Evolutionary conservation across 495 filamentous ascomycete genomes (phyloP).

Genomic region (Pyronema domesticum): DNA sequence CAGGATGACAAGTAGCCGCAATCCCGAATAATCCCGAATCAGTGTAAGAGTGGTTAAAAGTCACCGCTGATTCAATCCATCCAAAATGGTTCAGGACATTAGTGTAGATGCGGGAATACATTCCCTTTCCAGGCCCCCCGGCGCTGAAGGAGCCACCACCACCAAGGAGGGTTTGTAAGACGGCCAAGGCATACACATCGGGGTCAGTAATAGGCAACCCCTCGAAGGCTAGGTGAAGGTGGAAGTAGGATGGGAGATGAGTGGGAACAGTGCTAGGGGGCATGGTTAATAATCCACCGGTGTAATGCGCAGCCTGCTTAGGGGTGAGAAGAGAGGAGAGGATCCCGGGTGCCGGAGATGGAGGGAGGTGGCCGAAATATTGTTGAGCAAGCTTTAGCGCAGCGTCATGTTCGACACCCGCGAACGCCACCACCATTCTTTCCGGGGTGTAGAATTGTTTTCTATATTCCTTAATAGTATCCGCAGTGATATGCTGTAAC

Average conservation of each 20-base stretch:
- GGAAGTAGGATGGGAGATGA: slow-evolving; percentile 61
- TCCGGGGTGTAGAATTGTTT: slow-evolving; percentile 74
- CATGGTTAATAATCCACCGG: slow-evolving; percentile 76
- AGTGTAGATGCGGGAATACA: slow-evolving; percentile 94
- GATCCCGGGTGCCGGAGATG: slow-evolving; percentile 31
- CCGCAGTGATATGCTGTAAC: slow-evolving; percentile 54
- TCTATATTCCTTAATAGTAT: slow-evolving; percentile 60
- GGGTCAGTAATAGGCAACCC: slow-evolving; percentile 73
- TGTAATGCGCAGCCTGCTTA: slow-evolving; percentile 55
- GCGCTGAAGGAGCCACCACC: slow-evolving; percentile 96
- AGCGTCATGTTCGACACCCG: slow-evolving; percentile 66
- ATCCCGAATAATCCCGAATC: slow-evolving; percentile 94
- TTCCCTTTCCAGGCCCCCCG: slow-evolving; percentile 92
- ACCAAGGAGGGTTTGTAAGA: slow-evolving; percentile 88
- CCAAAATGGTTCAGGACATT: slow-evolving; percentile 94
- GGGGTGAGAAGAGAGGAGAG: slow-evolving; percentile 40
- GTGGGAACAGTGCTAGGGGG: slow-evolving; percentile 58
- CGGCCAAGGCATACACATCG: slow-evolving; percentile 91
- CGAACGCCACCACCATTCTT: slow-evolving; percentile 84
- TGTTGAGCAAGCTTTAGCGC: slow-evolving; percentile 64
- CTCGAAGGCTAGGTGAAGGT: slow-evolving; percentile 92
- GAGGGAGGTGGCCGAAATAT: slow-evolving; percentile 80
- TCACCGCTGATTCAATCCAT: slow-evolving; percentile 86
- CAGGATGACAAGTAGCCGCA: slow-evolving; percentile 62
- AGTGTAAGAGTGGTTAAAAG: slow-evolving; percentile 94